Conservation (phyloP, 2,329 filamentous ascomycete genomes). For the Cryphonectria nitschkei region DNA sequence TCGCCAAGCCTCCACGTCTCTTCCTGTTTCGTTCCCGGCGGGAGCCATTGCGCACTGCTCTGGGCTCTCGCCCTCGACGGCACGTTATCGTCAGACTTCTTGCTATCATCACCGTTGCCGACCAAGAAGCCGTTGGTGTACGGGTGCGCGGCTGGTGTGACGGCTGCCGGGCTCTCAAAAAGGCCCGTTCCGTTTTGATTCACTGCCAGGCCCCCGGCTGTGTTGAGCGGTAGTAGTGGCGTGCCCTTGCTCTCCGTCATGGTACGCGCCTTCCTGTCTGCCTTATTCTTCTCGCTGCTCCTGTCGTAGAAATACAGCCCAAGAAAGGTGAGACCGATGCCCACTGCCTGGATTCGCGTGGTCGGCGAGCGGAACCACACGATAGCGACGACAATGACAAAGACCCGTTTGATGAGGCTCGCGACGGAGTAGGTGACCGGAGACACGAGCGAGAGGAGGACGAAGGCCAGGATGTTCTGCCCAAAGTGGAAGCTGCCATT, state of each 20-base stretch:
- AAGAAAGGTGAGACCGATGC: conserved; percentile 86
- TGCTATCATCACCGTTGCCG: conserved; percentile 51
- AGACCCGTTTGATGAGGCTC: conserved; percentile 94
- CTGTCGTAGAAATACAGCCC: conserved; percentile 96
- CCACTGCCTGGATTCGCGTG: conserved; percentile 78
- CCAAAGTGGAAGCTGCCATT: conserved; percentile 97
- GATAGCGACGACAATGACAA: conserved; percentile 93
- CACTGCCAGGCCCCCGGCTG: conserved; percentile 43
- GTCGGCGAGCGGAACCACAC: conserved; percentile 95
- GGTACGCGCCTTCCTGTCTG: conserved; percentile 77
- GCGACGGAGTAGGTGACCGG: conserved; percentile 98
- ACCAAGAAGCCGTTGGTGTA: conserved; percentile 53
- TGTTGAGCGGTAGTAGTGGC: conserved; percentile 69
- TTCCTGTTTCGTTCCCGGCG: conserved; percentile 82
- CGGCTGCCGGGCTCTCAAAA: conserved; percentile 43
- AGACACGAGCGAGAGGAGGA: conserved; percentile 88
- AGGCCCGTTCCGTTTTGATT: conserved; percentile 37
- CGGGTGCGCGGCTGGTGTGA: conserved; percentile 37
- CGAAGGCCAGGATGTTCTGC: conserved; percentile 93
- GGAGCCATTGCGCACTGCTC: conserved; percentile 66
- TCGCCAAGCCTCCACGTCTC: conserved; percentile 71
- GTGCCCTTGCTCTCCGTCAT: conserved; percentile 57
- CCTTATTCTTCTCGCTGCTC: conserved; percentile 84
- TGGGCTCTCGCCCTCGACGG: conserved; percentile 44
- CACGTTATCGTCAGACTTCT: conserved; percentile 58